Conservation (phyloP, 805 yeast species). For the Saturnispora halmiae region DNA sequence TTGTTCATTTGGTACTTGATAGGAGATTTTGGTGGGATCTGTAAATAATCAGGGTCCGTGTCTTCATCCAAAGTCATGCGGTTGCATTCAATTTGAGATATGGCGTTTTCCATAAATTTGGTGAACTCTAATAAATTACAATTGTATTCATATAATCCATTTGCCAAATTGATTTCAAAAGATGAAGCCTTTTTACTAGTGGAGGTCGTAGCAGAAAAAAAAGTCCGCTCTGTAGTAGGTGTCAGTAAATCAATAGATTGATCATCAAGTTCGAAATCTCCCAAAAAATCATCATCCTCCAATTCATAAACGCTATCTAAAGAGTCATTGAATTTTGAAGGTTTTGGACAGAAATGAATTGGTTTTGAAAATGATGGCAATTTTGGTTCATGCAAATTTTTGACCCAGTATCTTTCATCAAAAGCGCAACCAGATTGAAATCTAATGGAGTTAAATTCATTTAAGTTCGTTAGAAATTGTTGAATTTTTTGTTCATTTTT, state of each 20-base stretch:
- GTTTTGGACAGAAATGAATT: background rate
- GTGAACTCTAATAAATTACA: background rate
- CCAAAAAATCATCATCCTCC: conserved; percentile 6
- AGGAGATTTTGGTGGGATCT: background rate
- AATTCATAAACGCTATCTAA: conserved; percentile 7
- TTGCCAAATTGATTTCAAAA: conserved; percentile 8
- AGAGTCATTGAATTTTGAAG: background rate
- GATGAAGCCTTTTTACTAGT: background rate
- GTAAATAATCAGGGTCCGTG: background rate
- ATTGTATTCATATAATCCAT: conserved; percentile 12
- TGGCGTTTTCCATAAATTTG: background rate
- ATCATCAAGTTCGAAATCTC: conserved; percentile 1
- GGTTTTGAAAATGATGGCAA: conserved; percentile 15
- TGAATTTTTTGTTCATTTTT: conserved; percentile 21
- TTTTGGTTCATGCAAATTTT: conserved; percentile 16
- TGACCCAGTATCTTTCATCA: conserved; percentile 1
- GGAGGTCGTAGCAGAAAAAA: too few relatives aligned
- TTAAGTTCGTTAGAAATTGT: conserved; percentile 12
- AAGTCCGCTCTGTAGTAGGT: background rate
- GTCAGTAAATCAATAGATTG: background rate
- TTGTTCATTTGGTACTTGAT: conserved; percentile 2
- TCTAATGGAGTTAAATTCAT: conserved; percentile 12
- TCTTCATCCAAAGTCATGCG: background rate
- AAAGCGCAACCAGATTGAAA: conserved; percentile 14
- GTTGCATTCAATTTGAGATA: background rate